Base-by-base conservation (phyloP, 306 rosid species). In the Sphenostylis stenocarpa region DNA sequence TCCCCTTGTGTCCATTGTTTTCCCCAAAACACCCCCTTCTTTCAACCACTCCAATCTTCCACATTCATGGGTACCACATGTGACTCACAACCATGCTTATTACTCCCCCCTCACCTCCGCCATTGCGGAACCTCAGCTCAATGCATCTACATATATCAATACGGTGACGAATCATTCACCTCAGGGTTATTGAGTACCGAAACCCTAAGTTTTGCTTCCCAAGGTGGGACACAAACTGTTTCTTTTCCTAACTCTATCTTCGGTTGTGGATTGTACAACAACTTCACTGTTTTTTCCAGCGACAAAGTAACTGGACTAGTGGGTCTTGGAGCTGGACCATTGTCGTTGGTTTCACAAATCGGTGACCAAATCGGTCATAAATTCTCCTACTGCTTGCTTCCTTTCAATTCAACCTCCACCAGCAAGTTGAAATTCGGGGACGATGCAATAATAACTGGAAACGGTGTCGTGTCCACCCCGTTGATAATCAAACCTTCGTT, bases 391-490 rank as follows among this genome's bases (percentile, higher is more conserved):
- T 78, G 83, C 44, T 23, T 83, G 74, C 39, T 73, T 49, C 77
- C 83, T 26, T 39, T 7, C 0, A 0, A 0, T 21, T 16, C 77
- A 8, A 48, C 14, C 1, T 56, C 62, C 1, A 28, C n/a, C 2
- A 78, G 83, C 48, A 83, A 78, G 44, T 23, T 83, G 34, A 83
- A 17, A 51, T 73, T 83, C 5, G 86, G 86, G 24, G 12, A n/a
- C 0, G 29, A 49, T 11, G 67, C 80, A 0, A 31, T 1, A 0
- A 13, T 78, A 19, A 14, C 36, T 0, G 70, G 64, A 17, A 34
- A 52, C 10, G 47, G 28, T 1, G 39, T 63, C 10, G 68, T 63
- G 28, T 51, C 83, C 16, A 79, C 83, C 14, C 78, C 73, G 1
- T 39, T 72, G 0, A 51, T 38, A 41, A 63, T 19, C 5, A 63